Conservation (phyloP, 2,329 filamentous ascomycete species). For the Aquanectria penicillioides region DNA sequence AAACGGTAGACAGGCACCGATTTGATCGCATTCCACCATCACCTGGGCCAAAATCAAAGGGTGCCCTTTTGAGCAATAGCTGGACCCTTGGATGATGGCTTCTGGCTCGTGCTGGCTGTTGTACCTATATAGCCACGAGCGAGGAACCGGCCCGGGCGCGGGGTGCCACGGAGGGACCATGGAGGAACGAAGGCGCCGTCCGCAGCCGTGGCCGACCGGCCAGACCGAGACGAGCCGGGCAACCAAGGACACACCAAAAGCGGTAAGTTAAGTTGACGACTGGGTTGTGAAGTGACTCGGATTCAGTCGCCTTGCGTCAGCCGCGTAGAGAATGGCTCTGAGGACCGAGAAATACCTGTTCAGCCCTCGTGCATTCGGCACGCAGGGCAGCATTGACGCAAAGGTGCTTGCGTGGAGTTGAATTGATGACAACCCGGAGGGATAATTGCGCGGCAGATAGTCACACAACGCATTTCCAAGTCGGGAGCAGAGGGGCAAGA, state of each 20-base stretch:
- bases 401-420: background rate
- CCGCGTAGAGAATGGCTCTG: too few species aligned
- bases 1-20: too few species aligned
- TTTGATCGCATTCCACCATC: too few species aligned
- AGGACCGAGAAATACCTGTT: too few species aligned
- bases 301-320: too few species aligned
- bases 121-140: background rate
- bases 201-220: slow-evolving; percentile 18
- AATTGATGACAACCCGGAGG: slow-evolving; percentile 11
- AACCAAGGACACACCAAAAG: background rate
- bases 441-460: slow-evolving; percentile 2
- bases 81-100: background rate
- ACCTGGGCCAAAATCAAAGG: too few species aligned
- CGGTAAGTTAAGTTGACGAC: too few species aligned
- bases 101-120: background rate
- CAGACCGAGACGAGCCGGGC: slow-evolving; percentile 14
- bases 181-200: slow-evolving; percentile 10
- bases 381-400: background rate
- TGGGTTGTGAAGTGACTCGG: too few species aligned
- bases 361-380: too few species aligned
- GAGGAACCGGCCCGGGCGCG: slow-evolving; percentile 10
- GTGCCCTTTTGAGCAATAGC: background rate
- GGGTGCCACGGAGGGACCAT: slow-evolving; percentile 8
- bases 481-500: slow-evolving; percentile 17
- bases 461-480: slow-evolving; percentile 4